These are phyloP conservation scores for Boletus pseudopeckii DNA, from an alignment of 768 basidiomycete species.

Conservation along the genomic window DNA sequence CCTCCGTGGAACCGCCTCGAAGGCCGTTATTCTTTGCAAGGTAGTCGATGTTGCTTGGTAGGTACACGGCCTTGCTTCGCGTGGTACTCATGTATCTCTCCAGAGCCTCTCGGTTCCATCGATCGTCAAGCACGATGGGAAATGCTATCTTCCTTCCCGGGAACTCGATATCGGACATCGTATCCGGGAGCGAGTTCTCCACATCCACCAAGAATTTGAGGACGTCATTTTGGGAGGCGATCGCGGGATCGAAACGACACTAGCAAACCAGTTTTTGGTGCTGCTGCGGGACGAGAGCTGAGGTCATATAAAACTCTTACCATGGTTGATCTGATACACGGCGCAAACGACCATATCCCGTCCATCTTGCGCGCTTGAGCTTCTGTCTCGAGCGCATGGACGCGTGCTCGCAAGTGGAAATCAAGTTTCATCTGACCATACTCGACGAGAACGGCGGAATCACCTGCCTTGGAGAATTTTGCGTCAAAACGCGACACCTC, in stretches of 20 bases:
- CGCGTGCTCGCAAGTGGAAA: slow-evolving; percentile 49
- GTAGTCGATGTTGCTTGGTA: slow-evolving; percentile 68
- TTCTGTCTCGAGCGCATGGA: slow-evolving; percentile 52
- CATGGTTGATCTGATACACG: slow-evolving; percentile 58
- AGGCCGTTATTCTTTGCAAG: slow-evolving; percentile 62
- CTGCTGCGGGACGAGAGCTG: background rate
- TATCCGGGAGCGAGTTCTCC: slow-evolving; percentile 39
- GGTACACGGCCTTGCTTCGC: slow-evolving; percentile 57
- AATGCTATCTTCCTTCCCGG: slow-evolving; percentile 53
- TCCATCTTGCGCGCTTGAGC: slow-evolving; percentile 31
- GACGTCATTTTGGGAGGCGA: slow-evolving; percentile 42
- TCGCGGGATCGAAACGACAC: slow-evolving; percentile 48
- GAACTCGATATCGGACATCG: slow-evolving; percentile 41
- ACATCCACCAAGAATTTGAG: slow-evolving; percentile 39
- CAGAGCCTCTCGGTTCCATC: slow-evolving; percentile 53
- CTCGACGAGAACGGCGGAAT: slow-evolving; percentile 60
- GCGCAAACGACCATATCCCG: slow-evolving; percentile 43
- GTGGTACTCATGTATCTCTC: slow-evolving; percentile 54
- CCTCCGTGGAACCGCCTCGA: slow-evolving; percentile 39
- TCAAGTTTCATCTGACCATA: slow-evolving; percentile 56
- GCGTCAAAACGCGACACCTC: background rate
- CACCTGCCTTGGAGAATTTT: slow-evolving; percentile 48
- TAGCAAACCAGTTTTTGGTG: slow-evolving; percentile 15
- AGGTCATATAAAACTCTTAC: slow-evolving; percentile 28
- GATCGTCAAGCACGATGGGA: slow-evolving; percentile 62